Evolutionary conservation across 2,329 filamentous ascomycete species (phyloP).

Genomic region (Fusarium nurragi): DNA sequence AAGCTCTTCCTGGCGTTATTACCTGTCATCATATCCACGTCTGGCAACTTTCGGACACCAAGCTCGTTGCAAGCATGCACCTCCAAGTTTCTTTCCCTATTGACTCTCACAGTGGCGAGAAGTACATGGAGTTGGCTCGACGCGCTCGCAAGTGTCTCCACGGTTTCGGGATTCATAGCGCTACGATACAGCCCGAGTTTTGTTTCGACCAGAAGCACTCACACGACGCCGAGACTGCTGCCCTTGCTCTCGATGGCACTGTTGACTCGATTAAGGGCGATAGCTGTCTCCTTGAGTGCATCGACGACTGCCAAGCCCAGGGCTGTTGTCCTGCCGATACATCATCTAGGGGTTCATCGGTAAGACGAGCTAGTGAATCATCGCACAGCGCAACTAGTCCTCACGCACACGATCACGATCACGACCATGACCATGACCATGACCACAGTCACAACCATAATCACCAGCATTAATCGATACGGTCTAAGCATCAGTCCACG

Average conservation of each 20-base stretch:
- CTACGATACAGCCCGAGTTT: slow-evolving; percentile 96
- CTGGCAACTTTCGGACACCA: slow-evolving; percentile 96
- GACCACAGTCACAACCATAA: not conserved
- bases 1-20: slow-evolving; percentile 82
- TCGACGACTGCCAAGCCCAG: slow-evolving; percentile 51
- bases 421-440: not conserved
- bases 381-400: slow-evolving; percentile 40
- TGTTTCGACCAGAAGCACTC: slow-evolving; percentile 62
- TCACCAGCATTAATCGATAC: slow-evolving; percentile 23
- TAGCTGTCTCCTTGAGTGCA: slow-evolving; percentile 60
- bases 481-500: not conserved
- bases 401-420: slow-evolving; percentile 20
- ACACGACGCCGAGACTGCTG: slow-evolving; percentile 51
- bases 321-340: slow-evolving; percentile 48
- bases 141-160: slow-evolving; percentile 89
- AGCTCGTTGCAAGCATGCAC: slow-evolving; percentile 91
- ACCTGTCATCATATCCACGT: slow-evolving; percentile 97
- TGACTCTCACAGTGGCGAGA: slow-evolving; percentile 77
- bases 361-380: slow-evolving; percentile 50
- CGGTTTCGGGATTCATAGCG: slow-evolving; percentile 94
- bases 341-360: slow-evolving; percentile 50
- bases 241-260: slow-evolving; percentile 50
- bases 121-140: slow-evolving; percentile 90
- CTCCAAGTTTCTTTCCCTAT: slow-evolving; percentile 92
- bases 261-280: slow-evolving; percentile 44